These are phyloP conservation scores for Limnomonas spitsbergensis DNA, from an alignment of 139 green algal species.

Conservation along the genomic window DNA sequence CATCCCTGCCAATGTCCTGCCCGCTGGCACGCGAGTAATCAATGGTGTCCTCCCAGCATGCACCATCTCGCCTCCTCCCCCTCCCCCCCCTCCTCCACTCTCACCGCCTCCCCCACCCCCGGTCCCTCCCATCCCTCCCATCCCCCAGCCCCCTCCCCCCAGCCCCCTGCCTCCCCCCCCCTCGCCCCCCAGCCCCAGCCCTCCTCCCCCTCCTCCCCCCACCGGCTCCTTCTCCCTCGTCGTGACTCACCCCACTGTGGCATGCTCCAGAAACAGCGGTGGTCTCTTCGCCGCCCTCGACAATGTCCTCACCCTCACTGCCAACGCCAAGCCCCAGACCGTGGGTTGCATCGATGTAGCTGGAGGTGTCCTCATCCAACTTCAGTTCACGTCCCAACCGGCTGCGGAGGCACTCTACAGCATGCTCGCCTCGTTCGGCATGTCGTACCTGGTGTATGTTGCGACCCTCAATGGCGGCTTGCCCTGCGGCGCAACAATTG, in stretches of 20 bases:
- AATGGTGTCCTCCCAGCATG: not conserved
- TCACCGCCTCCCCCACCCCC: not conserved
- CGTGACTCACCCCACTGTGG: not conserved
- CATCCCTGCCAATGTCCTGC: not conserved
- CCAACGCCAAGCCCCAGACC: no score
- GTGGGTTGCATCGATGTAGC: no score
- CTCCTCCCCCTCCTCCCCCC: constrained; percentile 3
- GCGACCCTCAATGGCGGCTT: no score
- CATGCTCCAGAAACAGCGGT: not conserved
- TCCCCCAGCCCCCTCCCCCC: not conserved
- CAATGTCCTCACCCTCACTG: not conserved
- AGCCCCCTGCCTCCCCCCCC: not conserved
- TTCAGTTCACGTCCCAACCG: no score
- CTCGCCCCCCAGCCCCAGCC: not conserved
- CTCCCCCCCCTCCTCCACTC: not conserved
- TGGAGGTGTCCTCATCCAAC: no score
- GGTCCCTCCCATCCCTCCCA: not conserved
- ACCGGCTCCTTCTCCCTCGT: not conserved
- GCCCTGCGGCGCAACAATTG: no score
- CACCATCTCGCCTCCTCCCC: constrained; percentile 4
- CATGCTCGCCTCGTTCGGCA: no score
- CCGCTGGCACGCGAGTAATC: not conserved
- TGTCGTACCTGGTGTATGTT: no score
- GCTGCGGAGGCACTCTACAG: no score
- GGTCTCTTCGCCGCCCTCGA: not conserved